Evolutionary conservation across 305 asterid species (phyloP).

Genomic region (Rubia peregrina): DNA sequence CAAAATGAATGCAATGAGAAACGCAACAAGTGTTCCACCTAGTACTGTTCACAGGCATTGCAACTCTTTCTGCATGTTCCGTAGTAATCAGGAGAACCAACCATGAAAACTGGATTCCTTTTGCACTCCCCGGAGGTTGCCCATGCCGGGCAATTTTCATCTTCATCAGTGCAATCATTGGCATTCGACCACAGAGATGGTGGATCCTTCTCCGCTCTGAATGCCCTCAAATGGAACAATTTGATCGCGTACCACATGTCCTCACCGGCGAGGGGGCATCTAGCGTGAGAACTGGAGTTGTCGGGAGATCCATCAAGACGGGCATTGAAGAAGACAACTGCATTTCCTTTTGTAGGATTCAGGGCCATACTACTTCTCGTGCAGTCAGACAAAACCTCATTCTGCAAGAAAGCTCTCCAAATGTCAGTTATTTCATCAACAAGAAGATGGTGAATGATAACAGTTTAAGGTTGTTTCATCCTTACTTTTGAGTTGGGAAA

Average conservation of each 20-base stretch:
- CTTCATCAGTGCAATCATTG: conserved; percentile 64
- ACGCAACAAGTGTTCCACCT: not conserved
- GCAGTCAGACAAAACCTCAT: conserved; percentile 51
- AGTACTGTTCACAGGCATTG: conserved; percentile 40
- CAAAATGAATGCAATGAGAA: not conserved
- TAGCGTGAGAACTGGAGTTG: conserved; percentile 45
- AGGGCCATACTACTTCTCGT: conserved; percentile 23
- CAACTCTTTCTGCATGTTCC: conserved; percentile 96
- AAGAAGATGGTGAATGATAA: not conserved
- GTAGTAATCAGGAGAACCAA: conserved; percentile 77
- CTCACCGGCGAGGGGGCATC: conserved; percentile 62
- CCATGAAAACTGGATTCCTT: conserved; percentile 69
- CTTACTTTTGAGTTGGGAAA: conserved; percentile 67
- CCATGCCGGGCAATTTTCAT: conserved; percentile 73
- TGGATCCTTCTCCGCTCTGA: conserved; percentile 16
- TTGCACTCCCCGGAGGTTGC: conserved; percentile 83
- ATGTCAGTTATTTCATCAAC: conserved; percentile 15
- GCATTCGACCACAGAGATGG: conserved; percentile 13
- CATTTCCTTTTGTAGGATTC: conserved; percentile 60
- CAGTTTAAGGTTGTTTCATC: conserved; percentile 8
- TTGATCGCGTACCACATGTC: conserved; percentile 73
- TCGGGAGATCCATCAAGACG: conserved; percentile 68
- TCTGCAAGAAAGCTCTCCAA: conserved; percentile 33
- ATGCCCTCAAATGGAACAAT: conserved; percentile 35
- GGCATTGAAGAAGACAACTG: conserved; percentile 56